Evolutionary conservation across 371 early-diverging fungal species (phyloP).

Genomic region (Haplosporangium sp.): DNA sequence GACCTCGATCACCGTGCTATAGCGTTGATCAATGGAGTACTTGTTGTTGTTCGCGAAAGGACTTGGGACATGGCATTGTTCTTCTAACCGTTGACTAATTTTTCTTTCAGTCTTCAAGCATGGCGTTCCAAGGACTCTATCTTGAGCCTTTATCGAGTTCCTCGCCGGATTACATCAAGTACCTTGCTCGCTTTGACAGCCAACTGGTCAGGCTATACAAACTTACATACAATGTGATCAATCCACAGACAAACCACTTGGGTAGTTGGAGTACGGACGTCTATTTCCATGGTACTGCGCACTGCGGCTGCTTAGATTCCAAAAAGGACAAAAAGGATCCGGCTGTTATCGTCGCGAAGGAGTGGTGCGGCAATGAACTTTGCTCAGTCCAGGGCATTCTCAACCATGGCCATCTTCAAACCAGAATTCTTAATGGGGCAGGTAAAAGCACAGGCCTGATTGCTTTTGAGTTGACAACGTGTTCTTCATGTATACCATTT

Average conservation of each 20-base stretch:
- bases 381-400: conserved; percentile 5
- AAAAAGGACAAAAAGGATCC: no score
- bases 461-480: no score
- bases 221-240: conserved; percentile 2
- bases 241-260: not conserved
- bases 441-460: no score
- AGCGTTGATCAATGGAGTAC: no score
- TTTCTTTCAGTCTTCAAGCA: not conserved
- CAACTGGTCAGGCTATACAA: conserved; percentile 8
- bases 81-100: no score
- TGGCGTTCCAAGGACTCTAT: conserved; percentile 6
- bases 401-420: not conserved
- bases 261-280: no score
- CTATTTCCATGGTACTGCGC: conserved; percentile 16
- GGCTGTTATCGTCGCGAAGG: not conserved
- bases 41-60: no score
- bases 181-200: not conserved
- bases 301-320: conserved; percentile 8
- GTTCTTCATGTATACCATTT: no score
- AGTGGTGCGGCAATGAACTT: not conserved
- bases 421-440: not conserved
- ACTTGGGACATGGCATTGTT: no score
- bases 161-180: not conserved
- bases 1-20: no score
- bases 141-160: not conserved